These are phyloP conservation scores for Aciculoconidium aculeatum DNA, from an alignment of 805 yeast genomes.

Conservation along the genomic window DNA sequence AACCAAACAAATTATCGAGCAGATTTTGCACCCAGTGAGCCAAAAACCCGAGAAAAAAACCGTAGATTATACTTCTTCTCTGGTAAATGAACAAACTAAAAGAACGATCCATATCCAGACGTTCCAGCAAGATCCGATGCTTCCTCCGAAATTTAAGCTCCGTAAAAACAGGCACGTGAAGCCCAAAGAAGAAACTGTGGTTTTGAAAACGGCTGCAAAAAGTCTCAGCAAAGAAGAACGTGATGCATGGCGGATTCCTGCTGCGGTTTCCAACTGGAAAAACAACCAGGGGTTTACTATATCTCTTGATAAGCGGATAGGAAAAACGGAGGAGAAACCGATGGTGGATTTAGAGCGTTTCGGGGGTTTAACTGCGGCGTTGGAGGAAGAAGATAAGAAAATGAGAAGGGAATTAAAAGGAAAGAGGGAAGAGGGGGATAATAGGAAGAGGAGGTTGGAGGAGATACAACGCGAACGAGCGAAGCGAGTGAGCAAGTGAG, in stretches of 20 bases:
- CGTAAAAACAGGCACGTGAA: slow-evolving; percentile 62
- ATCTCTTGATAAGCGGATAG: slow-evolving; percentile 67
- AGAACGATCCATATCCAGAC: slow-evolving; percentile 62
- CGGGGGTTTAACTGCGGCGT: slow-evolving; percentile 60
- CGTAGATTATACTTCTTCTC: slow-evolving; percentile 16
- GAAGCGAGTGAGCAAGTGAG: no score
- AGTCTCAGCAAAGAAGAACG: slow-evolving; percentile 65
- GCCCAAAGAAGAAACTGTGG: slow-evolving; percentile 61
- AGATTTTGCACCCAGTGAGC: slow-evolving; percentile 36
- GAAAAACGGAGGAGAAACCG: slow-evolving; percentile 28
- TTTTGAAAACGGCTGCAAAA: slow-evolving; percentile 41
- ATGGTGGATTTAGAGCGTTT: slow-evolving; percentile 51
- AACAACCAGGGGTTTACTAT: slow-evolving; percentile 87
- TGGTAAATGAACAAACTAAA: slow-evolving; percentile 8
- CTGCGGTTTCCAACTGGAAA: slow-evolving; percentile 92
- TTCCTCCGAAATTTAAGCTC: slow-evolving; percentile 71
- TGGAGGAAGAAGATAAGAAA: slow-evolving; percentile 37
- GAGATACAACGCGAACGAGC: no score
- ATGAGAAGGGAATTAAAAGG: slow-evolving; percentile 24
- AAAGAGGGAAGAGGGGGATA: slow-evolving; percentile 23
- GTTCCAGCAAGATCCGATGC: slow-evolving; percentile 73
- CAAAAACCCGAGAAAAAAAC: slow-evolving; percentile 23
- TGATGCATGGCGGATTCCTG: slow-evolving; percentile 80
- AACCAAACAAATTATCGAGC: slow-evolving; percentile 53
- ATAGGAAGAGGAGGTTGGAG: slow-evolving; percentile 23